Base-by-base conservation (phyloP, 305 asterid genomes). In the Fraxinus xanthoxyloides region DNA sequence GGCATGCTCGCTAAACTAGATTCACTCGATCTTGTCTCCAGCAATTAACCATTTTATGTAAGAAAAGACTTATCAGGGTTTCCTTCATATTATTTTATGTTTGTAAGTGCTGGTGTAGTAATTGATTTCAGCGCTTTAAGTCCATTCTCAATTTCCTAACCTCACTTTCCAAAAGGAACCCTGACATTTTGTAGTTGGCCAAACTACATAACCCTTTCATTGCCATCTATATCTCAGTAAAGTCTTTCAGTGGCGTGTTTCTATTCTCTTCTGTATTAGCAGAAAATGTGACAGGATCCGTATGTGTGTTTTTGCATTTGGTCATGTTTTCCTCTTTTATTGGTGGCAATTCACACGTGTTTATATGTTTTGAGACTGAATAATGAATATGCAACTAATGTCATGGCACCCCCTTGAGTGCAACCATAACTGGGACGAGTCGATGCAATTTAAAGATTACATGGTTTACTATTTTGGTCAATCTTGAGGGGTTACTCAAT, bases 311-410 rank as follows among this genome's bases (percentile, higher is more conserved):
- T 34, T 35, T 69, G 24, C 80, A 31, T 54, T 54, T 19, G 2
- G 73, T 31, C 51, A 30, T 9, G 19, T 31, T 65, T 56, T 28
- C 36, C n/a, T 24, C 36, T 76, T 48, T 24, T 24, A 24, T 85
- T 38, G 82, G 69, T 54, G 77, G 31, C 80, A 74, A 77, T 32
- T 72, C 81, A 40, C 48, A 8, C 21, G 72, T 69, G 21, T 82
- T 61, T 51, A 48, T 61, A 34, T 74, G 76, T 77, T 54, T 65
- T 19, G 5, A 30, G 28, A 48, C 21, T 30, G 40, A 46, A 77
- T 48, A 23, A n/a, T 77, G 70, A 31, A n/a, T 77, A 77, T n/a
- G 19, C 43, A 75, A 76, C 19, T 17, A 48, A 48, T 54, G 28
- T 28, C 69, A 48, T 77, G 30, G 80, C 31, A 12, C 48, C 38